These are phyloP conservation scores for Senecio squalidus DNA, from an alignment of 140 eudicot genomes.

Conservation along the genomic window DNA sequence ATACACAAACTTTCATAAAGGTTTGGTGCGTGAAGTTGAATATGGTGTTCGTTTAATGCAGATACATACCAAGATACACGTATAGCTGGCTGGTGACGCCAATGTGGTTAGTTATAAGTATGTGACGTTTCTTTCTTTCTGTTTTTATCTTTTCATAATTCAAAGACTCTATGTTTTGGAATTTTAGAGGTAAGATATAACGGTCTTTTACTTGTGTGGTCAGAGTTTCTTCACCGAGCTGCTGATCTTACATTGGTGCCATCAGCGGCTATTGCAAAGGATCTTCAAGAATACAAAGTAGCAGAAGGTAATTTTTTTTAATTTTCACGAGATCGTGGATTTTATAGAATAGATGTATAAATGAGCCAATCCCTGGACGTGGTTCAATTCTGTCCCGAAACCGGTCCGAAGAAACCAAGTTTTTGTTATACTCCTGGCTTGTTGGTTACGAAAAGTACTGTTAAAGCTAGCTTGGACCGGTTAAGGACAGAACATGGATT, in stretches of 20 bases:
- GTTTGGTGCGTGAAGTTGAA: constrained; percentile 13
- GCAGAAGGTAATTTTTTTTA: constrained; percentile 59
- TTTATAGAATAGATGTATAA: background rate
- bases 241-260: constrained; percentile 97
- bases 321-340: background rate
- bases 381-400: too few species aligned
- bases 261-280: constrained; percentile 92
- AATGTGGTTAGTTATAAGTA: constrained; percentile 95
- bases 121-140: constrained; percentile 23
- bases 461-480: background rate
- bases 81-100: constrained; percentile 95
- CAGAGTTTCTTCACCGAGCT: constrained; percentile 90
- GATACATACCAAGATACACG: constrained; percentile 93
- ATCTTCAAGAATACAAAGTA: constrained; percentile 62
- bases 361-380: background rate
- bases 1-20: too few species aligned
- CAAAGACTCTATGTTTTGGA: background rate
- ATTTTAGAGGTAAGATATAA: constrained; percentile 5
- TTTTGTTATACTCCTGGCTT: background rate
- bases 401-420: background rate
- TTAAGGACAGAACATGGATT: background rate
- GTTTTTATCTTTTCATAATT: background rate
- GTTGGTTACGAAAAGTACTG: background rate
- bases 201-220: background rate
- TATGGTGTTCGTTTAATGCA: constrained; percentile 25